A percentile compares a stretch with the other conserved stretches of the same genome.
These are phyloP conservation scores for Hypoxylon rubiginosum DNA, from an alignment of 2,329 filamentous ascomycete species.

Conservation along the genomic window DNA sequence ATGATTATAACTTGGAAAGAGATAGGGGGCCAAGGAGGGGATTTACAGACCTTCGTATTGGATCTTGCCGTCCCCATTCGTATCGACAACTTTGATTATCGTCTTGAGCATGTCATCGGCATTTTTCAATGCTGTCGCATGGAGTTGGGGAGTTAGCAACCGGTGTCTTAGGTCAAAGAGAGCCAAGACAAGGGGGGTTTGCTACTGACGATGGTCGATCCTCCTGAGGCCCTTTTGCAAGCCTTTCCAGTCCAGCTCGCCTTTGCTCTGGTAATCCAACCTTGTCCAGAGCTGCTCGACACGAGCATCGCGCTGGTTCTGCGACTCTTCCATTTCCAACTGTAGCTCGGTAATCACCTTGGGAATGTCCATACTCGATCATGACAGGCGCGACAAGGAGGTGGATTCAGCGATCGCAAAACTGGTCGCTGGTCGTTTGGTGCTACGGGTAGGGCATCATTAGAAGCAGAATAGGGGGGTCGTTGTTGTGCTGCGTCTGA, in stretches of 20 bases:
- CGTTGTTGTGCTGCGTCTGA: slow-evolving; percentile 23
- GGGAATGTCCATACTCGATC: slow-evolving; percentile 61
- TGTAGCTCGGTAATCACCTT: slow-evolving; percentile 65
- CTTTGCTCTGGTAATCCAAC: slow-evolving; percentile 81
- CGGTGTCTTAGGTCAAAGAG: slow-evolving; percentile 23
- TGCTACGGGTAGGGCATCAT: slow-evolving; percentile 50
- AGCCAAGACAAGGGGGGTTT: slow-evolving; percentile 23
- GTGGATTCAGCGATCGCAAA: slow-evolving; percentile 42
- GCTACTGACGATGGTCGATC: slow-evolving; percentile 87
- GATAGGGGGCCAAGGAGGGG: slow-evolving; percentile 15
- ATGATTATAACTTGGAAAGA: slow-evolving; percentile 2
- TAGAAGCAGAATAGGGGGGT: slow-evolving; percentile 12
- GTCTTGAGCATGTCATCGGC: slow-evolving; percentile 86
- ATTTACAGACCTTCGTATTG: slow-evolving; percentile 82
- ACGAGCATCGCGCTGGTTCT: slow-evolving; percentile 83
- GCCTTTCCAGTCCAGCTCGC: slow-evolving; percentile 85
- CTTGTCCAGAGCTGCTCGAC: slow-evolving; percentile 87
- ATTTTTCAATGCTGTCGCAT: slow-evolving; percentile 80
- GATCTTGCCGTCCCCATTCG: slow-evolving; percentile 88
- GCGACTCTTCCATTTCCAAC: slow-evolving; percentile 80
- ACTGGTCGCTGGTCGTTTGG: slow-evolving; percentile 31
- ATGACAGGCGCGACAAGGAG: slow-evolving; percentile 52
- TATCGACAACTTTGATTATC: slow-evolving; percentile 86
- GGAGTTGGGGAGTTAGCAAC: slow-evolving; percentile 32
- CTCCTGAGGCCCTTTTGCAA: slow-evolving; percentile 86